Evolutionary conservation across 371 early-diverging fungal genomes (phyloP), one percentile per base, ranked within the genome.

Genomic region (Mortierella sp.): DNA sequence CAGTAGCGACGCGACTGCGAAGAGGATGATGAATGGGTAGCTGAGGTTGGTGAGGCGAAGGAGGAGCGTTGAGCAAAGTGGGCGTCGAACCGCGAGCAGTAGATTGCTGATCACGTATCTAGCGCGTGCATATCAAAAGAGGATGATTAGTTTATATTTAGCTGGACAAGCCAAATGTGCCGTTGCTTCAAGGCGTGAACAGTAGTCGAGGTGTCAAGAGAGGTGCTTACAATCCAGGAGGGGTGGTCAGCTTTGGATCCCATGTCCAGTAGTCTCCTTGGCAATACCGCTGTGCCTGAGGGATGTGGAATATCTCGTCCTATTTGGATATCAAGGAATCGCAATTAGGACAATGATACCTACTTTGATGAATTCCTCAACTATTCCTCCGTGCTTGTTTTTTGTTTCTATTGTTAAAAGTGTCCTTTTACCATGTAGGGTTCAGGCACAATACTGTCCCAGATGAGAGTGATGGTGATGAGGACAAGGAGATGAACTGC

Each of bases 161-260:
- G 9, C 26, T 58, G 16, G 58, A 19, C 16, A 16, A 41, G 43
- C n/a, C n/a, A 16, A 39, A 2, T 13, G 37, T 16, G 24, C 39
- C 11, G 10, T 19, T 40, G n/a, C n/a, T 22, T 37, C 22, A 39
- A 13, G 1, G 0, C 29, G 37, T 26, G 11, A n/a, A 37, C 34
- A 4, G 4, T 6, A 11, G 14, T 55, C 31, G 29, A 13, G 10
- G 61, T 2, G 31, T 8, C 6, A 22, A 26, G 14, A 77, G n/a
- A 70, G 40, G 40, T 86, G n/a, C 85, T 76, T 95, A 98, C 93
- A 98, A 89, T 19, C 98, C 98, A 26, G 99, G 98, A 43, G 98
- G 99, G 31, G 99, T 99, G 7, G 99, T 99, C 41, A 99, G 83
- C 85, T 97, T 99, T 37, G 94, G 94, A 83, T 99, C 96, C 95